These are phyloP conservation scores for Auriscalpium orientale DNA, from an alignment of 768 basidiomycete species.

Conservation along the genomic window DNA sequence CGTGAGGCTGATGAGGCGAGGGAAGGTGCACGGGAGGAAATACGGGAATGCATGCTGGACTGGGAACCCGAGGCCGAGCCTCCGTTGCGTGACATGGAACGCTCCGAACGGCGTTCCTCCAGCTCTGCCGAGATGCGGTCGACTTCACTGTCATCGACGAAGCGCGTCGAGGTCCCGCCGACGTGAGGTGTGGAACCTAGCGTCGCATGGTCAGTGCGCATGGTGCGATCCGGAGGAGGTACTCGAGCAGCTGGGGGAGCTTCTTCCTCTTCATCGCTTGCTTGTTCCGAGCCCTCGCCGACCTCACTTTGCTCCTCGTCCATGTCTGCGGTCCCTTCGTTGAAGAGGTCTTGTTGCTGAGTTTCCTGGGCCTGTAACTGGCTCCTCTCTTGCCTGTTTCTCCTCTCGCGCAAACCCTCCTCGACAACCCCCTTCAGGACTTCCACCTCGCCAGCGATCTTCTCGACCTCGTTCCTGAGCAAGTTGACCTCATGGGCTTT, in stretches of 20 bases:
- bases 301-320: constrained; percentile 11
- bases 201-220: constrained; percentile 49
- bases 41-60: constrained; percentile 6
- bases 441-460: constrained; percentile 78
- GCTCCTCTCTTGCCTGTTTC: constrained; percentile 41
- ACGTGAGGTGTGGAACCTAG: constrained; percentile 32
- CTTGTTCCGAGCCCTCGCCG: constrained; percentile 13
- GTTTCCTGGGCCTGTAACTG: neutral
- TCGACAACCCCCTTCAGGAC: constrained; percentile 83
- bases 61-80: constrained; percentile 7
- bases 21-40: constrained; percentile 8
- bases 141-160: constrained; percentile 52
- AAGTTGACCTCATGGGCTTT: constrained; percentile 61
- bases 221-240: constrained; percentile 33
- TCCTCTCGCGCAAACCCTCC: constrained; percentile 72
- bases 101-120: constrained; percentile 55
- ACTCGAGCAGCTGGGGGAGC: constrained; percentile 12
- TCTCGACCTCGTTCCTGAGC: constrained; percentile 70
- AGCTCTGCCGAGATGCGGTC: constrained; percentile 59
- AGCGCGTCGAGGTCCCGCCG: constrained; percentile 25
- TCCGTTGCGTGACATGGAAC: constrained; percentile 17
- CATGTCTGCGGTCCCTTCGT: neutral
- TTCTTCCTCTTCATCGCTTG: constrained; percentile 16
- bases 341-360: constrained; percentile 13
- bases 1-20: constrained; percentile 10